Evolutionary conservation across 139 green algal genomes (phyloP).

Genomic region (Coccomyxa sp.): DNA sequence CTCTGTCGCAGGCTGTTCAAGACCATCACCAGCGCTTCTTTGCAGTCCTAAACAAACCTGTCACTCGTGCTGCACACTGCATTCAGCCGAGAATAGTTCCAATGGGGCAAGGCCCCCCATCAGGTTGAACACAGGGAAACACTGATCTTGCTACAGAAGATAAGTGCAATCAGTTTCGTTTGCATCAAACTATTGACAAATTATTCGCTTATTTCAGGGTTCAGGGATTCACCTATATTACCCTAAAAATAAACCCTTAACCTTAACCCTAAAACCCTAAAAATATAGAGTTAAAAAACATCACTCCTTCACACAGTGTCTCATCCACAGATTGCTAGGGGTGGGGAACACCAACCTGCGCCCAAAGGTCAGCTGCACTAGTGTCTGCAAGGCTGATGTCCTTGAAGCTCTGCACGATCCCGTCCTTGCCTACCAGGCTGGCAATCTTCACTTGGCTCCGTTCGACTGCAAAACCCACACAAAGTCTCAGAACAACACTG

Average conservation of each 20-base stretch:
- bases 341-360: neutral
- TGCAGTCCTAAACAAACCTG: conserved; percentile 1
- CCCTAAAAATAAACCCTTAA: too few relatives aligned
- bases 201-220: too few relatives aligned
- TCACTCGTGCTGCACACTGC: too few relatives aligned
- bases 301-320: too few relatives aligned
- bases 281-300: too few relatives aligned
- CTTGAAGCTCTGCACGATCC: conserved; percentile 7
- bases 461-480: neutral
- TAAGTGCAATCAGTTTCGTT: too few relatives aligned
- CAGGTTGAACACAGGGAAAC: neutral
- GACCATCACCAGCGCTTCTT: too few relatives aligned
- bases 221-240: too few relatives aligned
- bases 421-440: conserved; percentile 13
- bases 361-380: neutral
- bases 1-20: neutral
- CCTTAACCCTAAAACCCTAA: too few relatives aligned
- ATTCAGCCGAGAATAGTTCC: too few relatives aligned
- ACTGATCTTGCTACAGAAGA: neutral
- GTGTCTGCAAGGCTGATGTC: neutral
- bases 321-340: too few relatives aligned
- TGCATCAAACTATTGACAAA: too few relatives aligned
- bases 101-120: neutral
- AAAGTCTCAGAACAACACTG: neutral
- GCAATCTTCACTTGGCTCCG: conserved; percentile 4